A percentile compares a stretch with the other conserved stretches of the same genome.
These are phyloP conservation scores for Fusarium continuum DNA, from an alignment of 2,329 filamentous ascomycete genomes.

Conservation along the genomic window DNA sequence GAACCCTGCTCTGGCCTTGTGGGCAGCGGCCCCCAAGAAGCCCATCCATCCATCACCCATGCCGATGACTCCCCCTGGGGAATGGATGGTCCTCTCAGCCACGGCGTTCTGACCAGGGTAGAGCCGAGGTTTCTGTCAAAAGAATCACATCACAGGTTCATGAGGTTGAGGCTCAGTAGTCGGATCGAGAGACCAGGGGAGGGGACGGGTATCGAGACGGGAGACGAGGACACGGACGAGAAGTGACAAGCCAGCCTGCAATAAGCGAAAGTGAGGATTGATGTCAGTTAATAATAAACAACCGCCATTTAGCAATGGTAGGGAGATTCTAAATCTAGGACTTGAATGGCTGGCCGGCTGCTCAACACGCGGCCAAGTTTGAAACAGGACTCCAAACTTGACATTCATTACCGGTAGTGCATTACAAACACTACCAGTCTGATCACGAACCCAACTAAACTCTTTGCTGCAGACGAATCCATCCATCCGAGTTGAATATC, in stretches of 20 bases:
- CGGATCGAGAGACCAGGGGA: conserved; percentile 3
- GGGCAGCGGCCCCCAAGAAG: conserved; percentile 5
- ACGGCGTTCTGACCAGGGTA: conserved; percentile 9
- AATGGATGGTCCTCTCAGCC: conserved; percentile 27
- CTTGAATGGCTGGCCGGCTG: conserved; percentile 30
- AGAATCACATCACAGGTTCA: neutral
- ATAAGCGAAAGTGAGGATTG: neutral
- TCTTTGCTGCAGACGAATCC: too few relatives aligned
- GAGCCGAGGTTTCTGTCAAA: too few relatives aligned
- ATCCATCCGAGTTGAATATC: too few relatives aligned
- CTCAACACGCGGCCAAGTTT: conserved; percentile 33
- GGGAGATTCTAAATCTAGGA: conserved; percentile 17
- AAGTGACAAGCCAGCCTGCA: conserved; percentile 12
- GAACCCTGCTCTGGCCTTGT: conserved; percentile 20
- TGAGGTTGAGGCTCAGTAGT: conserved; percentile 12
- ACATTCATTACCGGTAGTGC: conserved; percentile 2
- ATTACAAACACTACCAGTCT: too few relatives aligned
- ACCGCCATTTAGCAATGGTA: neutral
- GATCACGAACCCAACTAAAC: too few relatives aligned
- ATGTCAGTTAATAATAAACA: too few relatives aligned
- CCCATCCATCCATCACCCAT: conserved; percentile 16
- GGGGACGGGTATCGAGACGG: conserved; percentile 30
- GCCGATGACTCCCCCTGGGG: conserved; percentile 40
- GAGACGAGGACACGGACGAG: conserved; percentile 17
- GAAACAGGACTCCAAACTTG: conserved; percentile 27